Percentiles rank a stretch among this genome's conserved stretches.
Conservation (phyloP, 2,329 filamentous ascomycete genomes). For the Emericellopsis atlantica region DNA sequence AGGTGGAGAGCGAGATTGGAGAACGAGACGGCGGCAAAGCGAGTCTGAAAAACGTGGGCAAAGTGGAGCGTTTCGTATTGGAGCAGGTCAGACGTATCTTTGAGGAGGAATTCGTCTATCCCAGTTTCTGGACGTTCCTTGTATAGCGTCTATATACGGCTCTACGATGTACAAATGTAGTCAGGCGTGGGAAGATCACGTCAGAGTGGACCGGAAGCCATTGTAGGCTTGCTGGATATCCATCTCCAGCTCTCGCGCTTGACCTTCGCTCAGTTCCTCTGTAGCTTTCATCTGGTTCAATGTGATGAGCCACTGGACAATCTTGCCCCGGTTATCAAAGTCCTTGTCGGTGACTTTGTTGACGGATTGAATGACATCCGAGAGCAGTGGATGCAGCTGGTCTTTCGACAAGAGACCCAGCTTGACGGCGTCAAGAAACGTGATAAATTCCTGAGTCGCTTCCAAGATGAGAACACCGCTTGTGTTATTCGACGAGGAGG, state of each 20-base stretch:
- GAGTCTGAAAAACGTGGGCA: conserved; percentile 94
- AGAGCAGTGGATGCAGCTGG: conserved; percentile 85
- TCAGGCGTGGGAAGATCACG: conserved; percentile 17
- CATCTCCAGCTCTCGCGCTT: conserved; percentile 78
- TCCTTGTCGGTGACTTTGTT: conserved; percentile 94
- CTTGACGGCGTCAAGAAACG: conserved; percentile 87
- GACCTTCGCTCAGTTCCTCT: conserved; percentile 77
- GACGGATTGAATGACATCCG: conserved; percentile 91
- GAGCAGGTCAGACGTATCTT: conserved; percentile 96
- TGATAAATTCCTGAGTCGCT: conserved; percentile 97
- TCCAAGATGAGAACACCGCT: conserved; percentile 64
- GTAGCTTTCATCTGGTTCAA: conserved; percentile 97
- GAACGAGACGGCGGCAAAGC: conserved; percentile 85
- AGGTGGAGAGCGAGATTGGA: conserved; percentile 95
- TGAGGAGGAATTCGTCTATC: conserved; percentile 97
- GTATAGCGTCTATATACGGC: conserved; percentile 35
- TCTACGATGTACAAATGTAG: too few species aligned
- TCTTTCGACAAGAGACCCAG: conserved; percentile 90
- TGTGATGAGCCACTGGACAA: conserved; percentile 95
- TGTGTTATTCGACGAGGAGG: conserved; percentile 21
- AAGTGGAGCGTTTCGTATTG: conserved; percentile 94
- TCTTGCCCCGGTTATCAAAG: conserved; percentile 92
- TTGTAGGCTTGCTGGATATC: conserved; percentile 93
- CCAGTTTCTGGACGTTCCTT: conserved; percentile 96
- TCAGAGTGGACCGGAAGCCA: conserved; percentile 76